Base-by-base conservation (phyloP, 208 protist genomes). In the Endotrypanum monterogeii region DNA sequence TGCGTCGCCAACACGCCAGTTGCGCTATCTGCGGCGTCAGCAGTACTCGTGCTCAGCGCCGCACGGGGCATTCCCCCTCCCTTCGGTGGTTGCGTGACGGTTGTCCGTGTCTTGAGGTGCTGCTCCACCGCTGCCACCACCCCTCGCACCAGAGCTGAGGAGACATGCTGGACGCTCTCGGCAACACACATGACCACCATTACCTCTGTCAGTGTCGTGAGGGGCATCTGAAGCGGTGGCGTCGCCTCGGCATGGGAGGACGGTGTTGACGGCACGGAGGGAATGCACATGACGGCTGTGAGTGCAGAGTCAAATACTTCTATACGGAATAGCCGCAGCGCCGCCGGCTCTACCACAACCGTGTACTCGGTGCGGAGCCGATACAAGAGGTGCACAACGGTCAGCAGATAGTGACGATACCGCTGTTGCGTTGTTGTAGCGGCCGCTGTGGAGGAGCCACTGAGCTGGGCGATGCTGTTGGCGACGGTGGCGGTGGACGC, bases 161-260 rank as follows among this genome's bases (percentile, higher is more conserved):
- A 90, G 25, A 96, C 67, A 74, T 87, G 83, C 76, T 94, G 89
- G 58, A 94, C 88, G 23, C 88, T 92, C 20, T 83, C 76, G 18
- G 75, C 75, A 18, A 83, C 77, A 51, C 86, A 94, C 86, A 92
- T 93, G 23, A 96, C 88, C 14, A 87, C 83, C 8, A 88, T 86
- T 16, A 94, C 82, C 61, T 96, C 91, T 20, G 81, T 82, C 58
- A 96, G 63, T 44, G 83, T 80, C 0, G 76, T 83, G 28, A 92
- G 87, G 46, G 83, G 67, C 62, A 92, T 67, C 60, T 60, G 67
- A 66, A 68, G 44, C 51, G 52, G 25, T 30, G 58, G 77, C n/a
- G 63, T 66, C 32, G 70, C 55, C 23, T n/a, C 14, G n/a, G 37
- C 50, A 35, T 41, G 71, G 51, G 20, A 67, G 4, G 35, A 74